Conservation (phyloP, 257 asterid genomes). For the Solanum corneliomulleri region DNA sequence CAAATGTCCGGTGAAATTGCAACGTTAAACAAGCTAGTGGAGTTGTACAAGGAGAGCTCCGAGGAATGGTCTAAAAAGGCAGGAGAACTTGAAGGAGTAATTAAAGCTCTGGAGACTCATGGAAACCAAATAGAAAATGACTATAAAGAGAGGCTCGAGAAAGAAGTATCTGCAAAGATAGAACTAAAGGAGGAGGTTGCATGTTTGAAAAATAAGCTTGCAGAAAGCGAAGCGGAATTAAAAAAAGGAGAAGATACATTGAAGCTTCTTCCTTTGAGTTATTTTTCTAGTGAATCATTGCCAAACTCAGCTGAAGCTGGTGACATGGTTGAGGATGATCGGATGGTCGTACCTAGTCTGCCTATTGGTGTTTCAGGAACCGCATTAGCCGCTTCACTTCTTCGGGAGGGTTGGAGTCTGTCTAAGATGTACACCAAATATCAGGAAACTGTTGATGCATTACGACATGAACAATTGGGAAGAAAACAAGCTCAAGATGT, state of each 20-base stretch:
- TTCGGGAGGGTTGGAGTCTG: constrained; percentile 96
- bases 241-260: constrained; percentile 46
- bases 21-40: constrained; percentile 74
- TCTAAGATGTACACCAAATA: constrained; percentile 70
- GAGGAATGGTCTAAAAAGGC: constrained; percentile 98
- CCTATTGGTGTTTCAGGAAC: constrained; percentile 92
- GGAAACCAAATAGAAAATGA: constrained; percentile 63
- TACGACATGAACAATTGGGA: constrained; percentile 87
- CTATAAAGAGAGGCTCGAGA: constrained; percentile 65
- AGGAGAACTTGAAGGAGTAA: constrained; percentile 91
- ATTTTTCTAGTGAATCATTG: constrained; percentile 10
- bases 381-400: constrained; percentile 92
- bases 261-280: constrained; percentile 42
- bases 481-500: constrained; percentile 78
- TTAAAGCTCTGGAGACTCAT: constrained; percentile 90
- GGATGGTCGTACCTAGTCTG: constrained; percentile 53
- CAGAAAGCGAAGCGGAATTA: constrained; percentile 36
- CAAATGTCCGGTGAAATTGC: constrained; percentile 67
- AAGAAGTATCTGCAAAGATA: constrained; percentile 53
- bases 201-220: constrained; percentile 51
- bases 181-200: constrained; percentile 57
- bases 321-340: constrained; percentile 44
- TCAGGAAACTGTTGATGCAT: constrained; percentile 92
- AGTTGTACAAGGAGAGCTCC: constrained; percentile 81
- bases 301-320: constrained; percentile 16